Conservation (phyloP, 2,329 filamentous ascomycete species). For the Anthostomella pinea region DNA sequence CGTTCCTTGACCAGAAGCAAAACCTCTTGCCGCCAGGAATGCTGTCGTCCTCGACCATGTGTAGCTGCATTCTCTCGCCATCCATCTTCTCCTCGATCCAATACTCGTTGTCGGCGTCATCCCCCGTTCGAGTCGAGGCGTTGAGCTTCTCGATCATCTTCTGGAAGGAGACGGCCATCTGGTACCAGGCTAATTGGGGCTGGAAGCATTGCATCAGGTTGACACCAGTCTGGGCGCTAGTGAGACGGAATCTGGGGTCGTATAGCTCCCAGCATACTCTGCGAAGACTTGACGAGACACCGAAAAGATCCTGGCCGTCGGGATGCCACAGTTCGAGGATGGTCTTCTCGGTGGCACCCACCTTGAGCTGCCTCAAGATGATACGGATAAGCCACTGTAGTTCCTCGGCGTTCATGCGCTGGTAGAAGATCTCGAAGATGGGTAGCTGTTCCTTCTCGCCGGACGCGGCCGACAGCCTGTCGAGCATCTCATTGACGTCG, state of each 20-base stretch:
- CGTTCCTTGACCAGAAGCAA: conserved; percentile 91
- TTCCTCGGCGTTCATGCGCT: conserved; percentile 89
- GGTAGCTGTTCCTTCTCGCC: conserved; percentile 82
- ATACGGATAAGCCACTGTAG: conserved; percentile 94
- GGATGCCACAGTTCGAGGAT: conserved; percentile 81
- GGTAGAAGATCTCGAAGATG: conserved; percentile 81
- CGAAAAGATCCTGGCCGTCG: conserved; percentile 76
- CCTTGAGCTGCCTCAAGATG: conserved; percentile 73
- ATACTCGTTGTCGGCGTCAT: conserved; percentile 72
- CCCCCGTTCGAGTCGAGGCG: conserved; percentile 54
- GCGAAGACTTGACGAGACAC: conserved; percentile 83
- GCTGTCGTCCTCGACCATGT: conserved; percentile 72
- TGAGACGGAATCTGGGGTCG: conserved; percentile 68
- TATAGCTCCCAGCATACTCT: conserved; percentile 93
- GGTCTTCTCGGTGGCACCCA: conserved; percentile 81
- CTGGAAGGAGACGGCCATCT: conserved; percentile 73
- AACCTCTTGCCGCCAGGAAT: conserved; percentile 71
- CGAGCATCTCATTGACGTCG: conserved; percentile 84
- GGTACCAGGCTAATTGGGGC: conserved; percentile 90
- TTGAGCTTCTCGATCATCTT: conserved; percentile 69
- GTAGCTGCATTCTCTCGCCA: conserved; percentile 94
- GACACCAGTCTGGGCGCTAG: conserved; percentile 72
- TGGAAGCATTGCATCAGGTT: conserved; percentile 93
- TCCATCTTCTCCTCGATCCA: conserved; percentile 99
- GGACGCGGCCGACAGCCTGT: conserved; percentile 69